phyloP scores from a whole-genome alignment of 2,329 filamentous ascomycete species.

The Arachnopeziza araneosa region DNA sequence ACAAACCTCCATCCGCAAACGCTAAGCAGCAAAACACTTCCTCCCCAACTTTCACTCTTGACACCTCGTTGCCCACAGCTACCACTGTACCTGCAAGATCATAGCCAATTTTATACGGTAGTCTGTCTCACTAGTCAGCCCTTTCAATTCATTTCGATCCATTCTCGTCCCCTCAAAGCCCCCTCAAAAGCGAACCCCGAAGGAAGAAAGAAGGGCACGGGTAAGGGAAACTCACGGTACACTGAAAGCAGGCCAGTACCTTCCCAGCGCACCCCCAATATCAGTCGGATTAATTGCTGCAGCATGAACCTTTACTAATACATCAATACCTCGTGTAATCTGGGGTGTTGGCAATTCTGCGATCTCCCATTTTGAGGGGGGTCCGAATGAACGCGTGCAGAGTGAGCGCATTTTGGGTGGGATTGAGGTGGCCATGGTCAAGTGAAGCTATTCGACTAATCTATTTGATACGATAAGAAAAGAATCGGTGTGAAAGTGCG shows the following conservation, averaged over 20 bases:
- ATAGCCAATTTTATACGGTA: conserved; percentile 40
- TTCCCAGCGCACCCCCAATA: conserved; percentile 33
- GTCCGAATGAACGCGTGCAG: not conserved
- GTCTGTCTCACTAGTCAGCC: conserved; percentile 21
- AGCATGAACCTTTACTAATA: conserved; percentile 41
- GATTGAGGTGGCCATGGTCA: not conserved
- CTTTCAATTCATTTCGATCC: not conserved
- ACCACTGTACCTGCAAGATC: conserved; percentile 37
- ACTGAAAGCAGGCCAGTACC: conserved; percentile 12
- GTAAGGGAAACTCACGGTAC: not conserved
- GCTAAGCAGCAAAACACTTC: conserved; percentile 31
- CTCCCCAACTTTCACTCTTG: conserved; percentile 34
- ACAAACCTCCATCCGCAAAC: not conserved
- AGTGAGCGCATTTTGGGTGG: not conserved
- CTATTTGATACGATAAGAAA: too few relatives aligned
- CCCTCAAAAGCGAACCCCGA: too few relatives aligned
- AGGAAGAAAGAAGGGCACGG: too few relatives aligned
- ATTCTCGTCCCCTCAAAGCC: not conserved
- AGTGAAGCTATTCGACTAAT: too few relatives aligned
- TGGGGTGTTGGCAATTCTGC: conserved; percentile 34
- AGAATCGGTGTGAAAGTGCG: too few relatives aligned
- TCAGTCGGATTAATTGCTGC: conserved; percentile 42
- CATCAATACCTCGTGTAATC: conserved; percentile 38
- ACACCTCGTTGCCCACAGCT: conserved; percentile 32
- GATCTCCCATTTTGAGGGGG: not conserved